Percentiles rank a stretch among this genome's conserved stretches.
These are phyloP conservation scores for Chionographis japonica DNA, from an alignment of 106 monocot species.

Conservation along the genomic window DNA sequence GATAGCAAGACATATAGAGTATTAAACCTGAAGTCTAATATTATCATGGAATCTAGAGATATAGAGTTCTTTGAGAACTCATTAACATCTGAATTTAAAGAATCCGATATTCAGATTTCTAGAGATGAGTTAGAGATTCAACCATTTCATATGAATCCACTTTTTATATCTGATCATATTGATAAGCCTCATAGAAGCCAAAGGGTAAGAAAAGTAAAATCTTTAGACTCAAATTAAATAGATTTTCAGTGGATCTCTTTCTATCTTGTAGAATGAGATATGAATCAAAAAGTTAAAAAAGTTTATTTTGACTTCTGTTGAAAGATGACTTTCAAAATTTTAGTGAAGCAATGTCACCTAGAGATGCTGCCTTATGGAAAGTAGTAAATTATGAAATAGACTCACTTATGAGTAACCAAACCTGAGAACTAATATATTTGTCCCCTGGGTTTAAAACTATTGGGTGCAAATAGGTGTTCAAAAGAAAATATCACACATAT, in stretches of 20 bases:
- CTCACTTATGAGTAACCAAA: not conserved
- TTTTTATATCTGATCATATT: not conserved
- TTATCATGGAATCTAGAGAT: slow-evolving; percentile 4
- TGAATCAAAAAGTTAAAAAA: not conserved
- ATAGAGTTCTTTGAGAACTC: slow-evolving; percentile 1
- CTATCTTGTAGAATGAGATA: slow-evolving; percentile 2
- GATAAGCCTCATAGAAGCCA: not conserved
- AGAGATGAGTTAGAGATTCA: not conserved
- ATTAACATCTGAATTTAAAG: not conserved
- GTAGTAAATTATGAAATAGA: not conserved
- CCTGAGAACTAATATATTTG: not conserved
- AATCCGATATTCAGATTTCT: not conserved
- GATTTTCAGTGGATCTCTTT: not conserved
- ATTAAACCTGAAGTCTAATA: not conserved
- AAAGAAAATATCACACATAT: not conserved
- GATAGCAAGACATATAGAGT: not conserved
- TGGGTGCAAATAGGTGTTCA: not conserved
- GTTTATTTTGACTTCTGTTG: not conserved
- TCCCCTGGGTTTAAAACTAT: not conserved
- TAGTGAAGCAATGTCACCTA: not conserved
- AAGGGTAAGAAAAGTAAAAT: not conserved
- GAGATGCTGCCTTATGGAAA: not conserved
- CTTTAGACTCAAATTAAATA: not conserved
- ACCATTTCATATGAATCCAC: not conserved
- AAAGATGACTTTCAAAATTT: not conserved